Evolutionary conservation across 1,284 basidiomycete genomes (phyloP).

Genomic region (Inonotus hispidus): DNA sequence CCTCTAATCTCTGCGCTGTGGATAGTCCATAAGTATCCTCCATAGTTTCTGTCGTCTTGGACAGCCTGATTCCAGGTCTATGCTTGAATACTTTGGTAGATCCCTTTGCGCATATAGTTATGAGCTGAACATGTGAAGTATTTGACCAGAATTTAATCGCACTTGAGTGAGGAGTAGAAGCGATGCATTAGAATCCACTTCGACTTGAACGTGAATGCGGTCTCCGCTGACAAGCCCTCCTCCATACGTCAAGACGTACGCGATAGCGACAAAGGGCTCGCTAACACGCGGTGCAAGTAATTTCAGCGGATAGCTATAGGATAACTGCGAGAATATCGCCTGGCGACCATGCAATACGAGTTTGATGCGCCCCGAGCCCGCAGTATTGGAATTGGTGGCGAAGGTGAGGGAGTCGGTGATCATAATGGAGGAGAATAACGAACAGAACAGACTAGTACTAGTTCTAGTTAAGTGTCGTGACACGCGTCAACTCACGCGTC

Average conservation of each 20-base stretch:
- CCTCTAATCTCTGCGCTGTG: constrained; percentile 52
- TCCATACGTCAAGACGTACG: constrained; percentile 87
- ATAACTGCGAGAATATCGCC: constrained; percentile 69
- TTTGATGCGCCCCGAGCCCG: constrained; percentile 52
- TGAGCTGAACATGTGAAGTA: background rate
- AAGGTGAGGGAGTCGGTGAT: background rate
- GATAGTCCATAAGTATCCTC: constrained; percentile 25
- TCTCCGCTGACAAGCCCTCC: constrained; percentile 94
- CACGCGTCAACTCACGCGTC: background rate
- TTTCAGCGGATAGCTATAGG: constrained; percentile 87
- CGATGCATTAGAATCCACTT: constrained; percentile 50
- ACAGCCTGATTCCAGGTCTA: constrained; percentile 46
- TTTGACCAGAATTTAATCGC: constrained; percentile 26
- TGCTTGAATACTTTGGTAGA: constrained; percentile 91
- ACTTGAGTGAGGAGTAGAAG: constrained; percentile 82
- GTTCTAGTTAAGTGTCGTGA: constrained; percentile 6
- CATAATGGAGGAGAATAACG: constrained; percentile 3
- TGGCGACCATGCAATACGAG: constrained; percentile 46
- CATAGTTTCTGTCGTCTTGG: constrained; percentile 27
- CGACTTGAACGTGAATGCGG: constrained; percentile 56
- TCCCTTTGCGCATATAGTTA: constrained; percentile 45
- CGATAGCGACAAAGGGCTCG: constrained; percentile 51
- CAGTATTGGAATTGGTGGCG: constrained; percentile 27
- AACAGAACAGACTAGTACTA: background rate
- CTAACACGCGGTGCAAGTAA: constrained; percentile 68